phyloP scores from a whole-genome alignment of 805 yeast species.

The Pichia pseudocactophila region DNA sequence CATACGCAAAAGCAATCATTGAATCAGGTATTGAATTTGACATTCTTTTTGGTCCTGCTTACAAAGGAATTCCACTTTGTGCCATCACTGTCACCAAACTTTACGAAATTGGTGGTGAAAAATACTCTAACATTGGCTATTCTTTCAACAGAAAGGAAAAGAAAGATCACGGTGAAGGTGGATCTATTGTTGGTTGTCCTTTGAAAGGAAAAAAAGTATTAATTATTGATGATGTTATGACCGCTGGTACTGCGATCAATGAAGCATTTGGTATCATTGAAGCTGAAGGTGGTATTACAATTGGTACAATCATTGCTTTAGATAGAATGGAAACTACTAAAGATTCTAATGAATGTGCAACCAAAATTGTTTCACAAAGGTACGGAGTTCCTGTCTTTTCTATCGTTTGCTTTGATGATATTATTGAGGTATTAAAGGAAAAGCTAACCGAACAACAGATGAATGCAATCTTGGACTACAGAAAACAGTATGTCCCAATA shows the following conservation, averaged over 20 bases:
- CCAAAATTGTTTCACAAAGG: conserved; percentile 64
- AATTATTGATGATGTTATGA: conserved; percentile 94
- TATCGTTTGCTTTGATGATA: conserved; percentile 69
- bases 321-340: conserved; percentile 90
- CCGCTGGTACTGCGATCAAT: conserved; percentile 96
- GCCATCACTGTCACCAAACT: conserved; percentile 88
- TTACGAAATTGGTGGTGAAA: conserved; percentile 80
- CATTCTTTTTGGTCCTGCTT: conserved; percentile 93
- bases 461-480: conserved; percentile 49
- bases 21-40: conserved; percentile 78
- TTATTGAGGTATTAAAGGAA: conserved; percentile 49
- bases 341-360: conserved; percentile 63
- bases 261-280: conserved; percentile 82
- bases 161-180: conserved; percentile 98
- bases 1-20: conserved; percentile 85
- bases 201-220: conserved; percentile 65
- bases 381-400: conserved; percentile 77
- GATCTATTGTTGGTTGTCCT: conserved; percentile 79
- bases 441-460: conserved; percentile 52
- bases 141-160: conserved; percentile 96
- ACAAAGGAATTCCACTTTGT: conserved; percentile 93
- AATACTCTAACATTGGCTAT: conserved; percentile 66
- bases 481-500: conserved; percentile 38
- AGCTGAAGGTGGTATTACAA: conserved; percentile 60
- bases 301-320: conserved; percentile 82